phyloP scores from a whole-genome alignment of 257 asterid genomes.

The Schizonepeta tenuifolia region DNA sequence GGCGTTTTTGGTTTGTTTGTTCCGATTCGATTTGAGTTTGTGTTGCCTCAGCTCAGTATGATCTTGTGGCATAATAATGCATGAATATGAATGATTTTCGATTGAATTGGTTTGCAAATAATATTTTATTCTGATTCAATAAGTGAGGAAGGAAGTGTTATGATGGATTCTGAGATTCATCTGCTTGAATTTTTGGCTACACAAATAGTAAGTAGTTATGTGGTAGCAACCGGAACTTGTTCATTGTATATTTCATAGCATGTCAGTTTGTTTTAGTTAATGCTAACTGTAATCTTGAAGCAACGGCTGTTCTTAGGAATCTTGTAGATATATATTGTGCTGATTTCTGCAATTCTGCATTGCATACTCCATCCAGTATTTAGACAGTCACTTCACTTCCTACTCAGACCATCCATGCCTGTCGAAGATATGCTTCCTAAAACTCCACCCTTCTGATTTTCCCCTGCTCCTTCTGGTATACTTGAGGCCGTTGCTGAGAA shows the following conservation, averaged over 20 bases:
- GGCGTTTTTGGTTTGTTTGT: not conserved
- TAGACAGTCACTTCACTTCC: not conserved
- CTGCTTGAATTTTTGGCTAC: not conserved
- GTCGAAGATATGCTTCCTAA: not conserved
- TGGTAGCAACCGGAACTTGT: not conserved
- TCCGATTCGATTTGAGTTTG: not conserved
- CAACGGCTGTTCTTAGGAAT: no score
- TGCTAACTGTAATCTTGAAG: no score
- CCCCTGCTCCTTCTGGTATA: no score
- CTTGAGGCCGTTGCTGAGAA: not conserved
- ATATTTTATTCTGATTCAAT: no score
- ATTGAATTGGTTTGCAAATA: not conserved
- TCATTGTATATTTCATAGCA: no score
- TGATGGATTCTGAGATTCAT: not conserved
- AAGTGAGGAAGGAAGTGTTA: slow-evolving; percentile 34
- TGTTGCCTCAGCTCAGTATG: slow-evolving; percentile 32
- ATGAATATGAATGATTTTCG: slow-evolving; percentile 1
- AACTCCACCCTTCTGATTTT: not conserved
- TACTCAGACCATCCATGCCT: not conserved
- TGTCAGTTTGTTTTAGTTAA: no score
- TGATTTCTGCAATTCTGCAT: not conserved
- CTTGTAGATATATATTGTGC: no score
- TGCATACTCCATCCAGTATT: not conserved
- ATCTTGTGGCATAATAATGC: slow-evolving; percentile 11
- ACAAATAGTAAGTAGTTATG: not conserved